phyloP scores from a whole-genome alignment of 352 stramenopile species.

The Pythium plurisporium region DNA sequence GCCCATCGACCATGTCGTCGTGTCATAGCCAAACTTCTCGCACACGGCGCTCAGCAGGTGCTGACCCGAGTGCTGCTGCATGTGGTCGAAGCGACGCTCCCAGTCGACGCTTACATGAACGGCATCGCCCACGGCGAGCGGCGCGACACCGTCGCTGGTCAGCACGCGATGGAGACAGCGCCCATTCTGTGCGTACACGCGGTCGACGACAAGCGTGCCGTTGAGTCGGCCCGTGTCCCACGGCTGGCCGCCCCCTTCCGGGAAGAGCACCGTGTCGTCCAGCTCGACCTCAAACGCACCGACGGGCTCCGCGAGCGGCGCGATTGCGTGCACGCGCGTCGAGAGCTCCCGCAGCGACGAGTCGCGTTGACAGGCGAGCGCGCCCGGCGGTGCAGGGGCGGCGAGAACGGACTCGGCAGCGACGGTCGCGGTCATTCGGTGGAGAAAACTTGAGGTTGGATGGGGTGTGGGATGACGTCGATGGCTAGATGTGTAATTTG shows the following conservation, averaged over 20 bases:
- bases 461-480: conserved; percentile 7
- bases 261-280: conserved; percentile 80
- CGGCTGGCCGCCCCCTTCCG: conserved; percentile 84
- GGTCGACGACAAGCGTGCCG: conserved; percentile 33
- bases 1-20: conserved; percentile 74
- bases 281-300: conserved; percentile 58
- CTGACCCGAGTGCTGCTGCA: conserved; percentile 89
- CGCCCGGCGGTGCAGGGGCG: conserved; percentile 32
- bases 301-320: conserved; percentile 27
- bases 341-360: conserved; percentile 49
- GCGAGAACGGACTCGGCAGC: neutral
- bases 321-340: conserved; percentile 46
- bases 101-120: conserved; percentile 68
- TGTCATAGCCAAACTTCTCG: conserved; percentile 65
- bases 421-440: conserved; percentile 1
- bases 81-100: conserved; percentile 79
- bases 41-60: conserved; percentile 86
- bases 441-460: too few relatives aligned
- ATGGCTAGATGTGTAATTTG: conserved; percentile 1
- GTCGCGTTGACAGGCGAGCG: conserved; percentile 61
- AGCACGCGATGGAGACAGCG: conserved; percentile 58
- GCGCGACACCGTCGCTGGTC: conserved; percentile 14
- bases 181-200: conserved; percentile 62
- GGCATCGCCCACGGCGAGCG: conserved; percentile 41
- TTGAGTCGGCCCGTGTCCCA: conserved; percentile 70